These are phyloP conservation scores for Cercospora sp. DNA, from an alignment of 2,329 filamentous ascomycete species.

Conservation along the genomic window DNA sequence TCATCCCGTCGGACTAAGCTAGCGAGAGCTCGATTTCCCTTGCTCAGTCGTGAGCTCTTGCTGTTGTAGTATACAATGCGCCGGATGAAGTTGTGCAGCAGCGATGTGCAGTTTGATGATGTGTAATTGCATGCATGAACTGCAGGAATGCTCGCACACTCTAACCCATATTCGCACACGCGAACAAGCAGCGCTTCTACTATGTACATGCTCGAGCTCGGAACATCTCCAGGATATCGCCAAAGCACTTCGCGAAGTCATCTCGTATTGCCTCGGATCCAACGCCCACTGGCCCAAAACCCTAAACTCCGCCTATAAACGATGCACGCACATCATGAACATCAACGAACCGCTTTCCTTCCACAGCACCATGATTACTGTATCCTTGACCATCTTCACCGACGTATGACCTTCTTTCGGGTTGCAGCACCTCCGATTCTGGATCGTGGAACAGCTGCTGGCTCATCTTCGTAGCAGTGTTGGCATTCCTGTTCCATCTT, in stretches of 20 bases:
- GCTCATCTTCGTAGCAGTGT: constrained; percentile 31
- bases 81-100: neutral
- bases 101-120: neutral
- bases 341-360: neutral
- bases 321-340: neutral
- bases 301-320: neutral
- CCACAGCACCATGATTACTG: neutral
- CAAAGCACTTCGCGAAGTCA: neutral
- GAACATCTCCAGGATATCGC: neutral
- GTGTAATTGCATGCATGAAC: neutral
- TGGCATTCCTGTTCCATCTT: constrained; percentile 40
- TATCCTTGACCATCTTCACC: constrained; percentile 8
- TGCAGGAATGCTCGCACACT: neutral
- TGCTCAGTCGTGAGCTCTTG: neutral
- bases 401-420: constrained; percentile 25
- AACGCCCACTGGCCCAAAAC: neutral
- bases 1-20: neutral
- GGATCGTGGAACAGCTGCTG: constrained; percentile 21
- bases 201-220: neutral
- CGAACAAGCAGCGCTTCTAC: neutral
- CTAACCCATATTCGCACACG: neutral
- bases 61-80: neutral
- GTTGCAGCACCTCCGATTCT: constrained; percentile 18
- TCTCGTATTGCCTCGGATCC: neutral
- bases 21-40: neutral